Evolutionary conservation across 2,329 filamentous ascomycete species (phyloP).

Genomic region (Aspergillus versicolor): DNA sequence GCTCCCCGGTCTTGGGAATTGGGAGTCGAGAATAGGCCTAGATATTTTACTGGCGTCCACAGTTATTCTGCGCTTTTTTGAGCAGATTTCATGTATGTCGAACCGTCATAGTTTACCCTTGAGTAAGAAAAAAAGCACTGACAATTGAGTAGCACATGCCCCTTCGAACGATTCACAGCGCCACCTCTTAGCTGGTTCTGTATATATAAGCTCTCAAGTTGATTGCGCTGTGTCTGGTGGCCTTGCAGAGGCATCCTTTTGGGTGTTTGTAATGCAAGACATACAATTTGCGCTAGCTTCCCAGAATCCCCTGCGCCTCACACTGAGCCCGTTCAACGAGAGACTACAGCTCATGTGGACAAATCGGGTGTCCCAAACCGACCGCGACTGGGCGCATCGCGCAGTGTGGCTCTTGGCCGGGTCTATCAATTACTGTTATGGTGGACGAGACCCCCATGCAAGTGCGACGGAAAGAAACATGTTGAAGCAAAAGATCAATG

Average conservation of each 20-base stretch:
- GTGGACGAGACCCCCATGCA: constrained; percentile 20
- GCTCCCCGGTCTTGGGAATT: constrained; percentile 32
- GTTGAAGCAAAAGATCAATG: constrained; percentile 25
- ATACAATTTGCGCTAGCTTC: constrained; percentile 35
- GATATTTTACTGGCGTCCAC: constrained; percentile 36
- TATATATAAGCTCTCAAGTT: constrained; percentile 35
- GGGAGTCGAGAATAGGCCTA: constrained; percentile 30
- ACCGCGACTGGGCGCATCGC: constrained; percentile 34
- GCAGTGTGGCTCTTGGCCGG: constrained; percentile 36
- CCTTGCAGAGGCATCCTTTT: constrained; percentile 36
- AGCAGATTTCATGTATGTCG: constrained; percentile 35
- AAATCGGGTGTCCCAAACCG: constrained; percentile 22
- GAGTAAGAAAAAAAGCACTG: constrained; percentile 8
- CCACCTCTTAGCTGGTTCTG: constrained; percentile 35
- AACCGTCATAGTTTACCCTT: background rate
- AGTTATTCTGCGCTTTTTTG: constrained; percentile 36
- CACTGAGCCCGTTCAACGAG: constrained; percentile 32
- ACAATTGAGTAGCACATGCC: constrained; percentile 24
- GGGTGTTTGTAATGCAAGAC: constrained; percentile 38
- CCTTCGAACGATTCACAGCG: constrained; percentile 35
- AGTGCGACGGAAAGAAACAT: constrained; percentile 18
- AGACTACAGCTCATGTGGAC: constrained; percentile 30
- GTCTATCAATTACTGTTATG: constrained; percentile 35
- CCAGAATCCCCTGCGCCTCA: constrained; percentile 32
- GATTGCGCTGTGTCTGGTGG: constrained; percentile 34